These are phyloP conservation scores for Claviceps sp. DNA, from an alignment of 2,329 filamentous ascomycete genomes.

Conservation along the genomic window DNA sequence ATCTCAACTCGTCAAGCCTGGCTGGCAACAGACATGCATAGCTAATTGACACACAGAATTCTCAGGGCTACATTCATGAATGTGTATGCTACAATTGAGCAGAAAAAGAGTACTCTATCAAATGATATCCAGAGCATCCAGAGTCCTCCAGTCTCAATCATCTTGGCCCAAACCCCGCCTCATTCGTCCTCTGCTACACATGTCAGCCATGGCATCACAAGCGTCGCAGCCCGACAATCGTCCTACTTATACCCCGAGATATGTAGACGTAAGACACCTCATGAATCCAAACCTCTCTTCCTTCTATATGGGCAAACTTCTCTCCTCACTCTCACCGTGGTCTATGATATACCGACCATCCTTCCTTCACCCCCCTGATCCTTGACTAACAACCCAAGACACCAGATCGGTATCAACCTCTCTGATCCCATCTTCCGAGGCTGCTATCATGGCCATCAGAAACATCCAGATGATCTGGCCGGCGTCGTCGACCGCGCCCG, in stretches of 20 bases:
- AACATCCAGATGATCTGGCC: constrained; percentile 59
- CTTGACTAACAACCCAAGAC: not conserved
- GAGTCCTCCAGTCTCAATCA: not conserved
- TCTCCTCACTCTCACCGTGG: not conserved
- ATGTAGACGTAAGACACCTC: constrained; percentile 43
- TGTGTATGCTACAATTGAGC: too few species aligned
- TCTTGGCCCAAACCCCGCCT: not conserved
- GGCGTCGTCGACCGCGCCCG: constrained; percentile 68
- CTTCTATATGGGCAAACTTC: not conserved
- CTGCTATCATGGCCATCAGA: constrained; percentile 64
- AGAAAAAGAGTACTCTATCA: not conserved
- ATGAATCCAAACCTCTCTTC: not conserved
- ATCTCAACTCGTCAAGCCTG: not conserved
- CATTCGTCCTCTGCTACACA: constrained; percentile 3
- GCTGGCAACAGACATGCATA: not conserved
- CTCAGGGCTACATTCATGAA: too few species aligned
- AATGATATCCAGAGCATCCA: constrained; percentile 2
- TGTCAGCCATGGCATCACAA: constrained; percentile 16
- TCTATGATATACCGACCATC: not conserved
- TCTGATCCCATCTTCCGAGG: constrained; percentile 85
- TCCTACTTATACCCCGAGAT: constrained; percentile 31
- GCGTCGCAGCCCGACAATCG: constrained; percentile 6
- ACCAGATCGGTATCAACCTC: constrained; percentile 83
- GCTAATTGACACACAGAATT: not conserved
- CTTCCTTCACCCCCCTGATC: not conserved